Evolutionary conservation across 306 rosid species (phyloP).

Genomic region (Quercus agrifolia): DNA sequence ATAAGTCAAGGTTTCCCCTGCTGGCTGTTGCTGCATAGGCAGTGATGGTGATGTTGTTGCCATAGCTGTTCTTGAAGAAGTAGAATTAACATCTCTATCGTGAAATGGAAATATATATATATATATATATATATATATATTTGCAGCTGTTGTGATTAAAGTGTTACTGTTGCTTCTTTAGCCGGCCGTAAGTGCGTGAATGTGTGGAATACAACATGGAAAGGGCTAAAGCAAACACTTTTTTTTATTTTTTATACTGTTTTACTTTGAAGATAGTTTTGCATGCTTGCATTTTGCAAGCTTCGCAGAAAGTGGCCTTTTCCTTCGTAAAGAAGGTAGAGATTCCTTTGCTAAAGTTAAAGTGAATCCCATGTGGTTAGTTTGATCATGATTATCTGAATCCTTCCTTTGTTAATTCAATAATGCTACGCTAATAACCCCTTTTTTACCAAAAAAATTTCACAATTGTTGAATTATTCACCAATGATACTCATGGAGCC

Average conservation of each 20-base stretch:
- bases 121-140: neutral
- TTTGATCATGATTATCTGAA: neutral
- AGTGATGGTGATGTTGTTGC: constrained; percentile 29
- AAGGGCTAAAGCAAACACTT: constrained; percentile 22
- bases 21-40: constrained; percentile 32
- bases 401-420: neutral
- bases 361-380: constrained; percentile 3
- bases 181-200: constrained; percentile 4
- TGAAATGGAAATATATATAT: neutral
- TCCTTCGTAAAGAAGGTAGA: neutral
- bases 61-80: constrained; percentile 16
- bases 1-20: constrained; percentile 17
- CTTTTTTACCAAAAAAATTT: neutral
- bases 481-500: no score
- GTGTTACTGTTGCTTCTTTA: constrained; percentile 17
- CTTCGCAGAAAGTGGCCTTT: constrained; percentile 13
- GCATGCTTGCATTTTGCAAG: constrained; percentile 14
- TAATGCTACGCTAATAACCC: no score
- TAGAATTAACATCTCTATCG: neutral
- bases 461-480: no score
- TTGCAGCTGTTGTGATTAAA: neutral
- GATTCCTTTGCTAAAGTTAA: constrained; percentile 5
- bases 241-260: neutral
- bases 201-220: constrained; percentile 55
- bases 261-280: constrained; percentile 13